Evolutionary conservation across 495 filamentous ascomycete genomes (phyloP), one percentile per base, ranked within the genome.

Genomic region (Usnea hakonensis): DNA sequence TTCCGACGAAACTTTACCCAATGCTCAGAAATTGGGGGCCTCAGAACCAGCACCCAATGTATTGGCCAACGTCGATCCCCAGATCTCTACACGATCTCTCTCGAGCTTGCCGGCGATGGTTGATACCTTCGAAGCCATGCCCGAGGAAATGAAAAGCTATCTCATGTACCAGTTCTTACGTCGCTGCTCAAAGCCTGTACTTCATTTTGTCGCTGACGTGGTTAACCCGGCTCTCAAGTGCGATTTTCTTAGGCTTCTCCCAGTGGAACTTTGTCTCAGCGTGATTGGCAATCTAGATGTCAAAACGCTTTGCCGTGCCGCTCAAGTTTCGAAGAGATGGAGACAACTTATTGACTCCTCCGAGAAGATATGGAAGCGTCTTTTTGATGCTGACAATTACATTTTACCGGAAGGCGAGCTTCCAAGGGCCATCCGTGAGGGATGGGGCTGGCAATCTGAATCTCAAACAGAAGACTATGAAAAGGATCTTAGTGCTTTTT

Each of bases 391-490:
- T 14, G 90, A 96, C 73, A 90, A 89, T 0, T 96, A 88, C 73
- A 70, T 74, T 16, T 77, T 97, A 19, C 87, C 90, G 19, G 82
- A 87, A 3, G 90, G 90, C 16, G 94, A 99, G 70, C 76, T 99
- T 21, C 84, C 93, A 58, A 83, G 85, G 63, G 92, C 94, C 17
- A 88, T 97, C 58, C 82, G 78, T 35, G 88, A 97, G 75, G 94
- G 94, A n/a, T 99, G 94, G 94, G 94, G 92, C n/a, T 99, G 93
- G 90, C 94, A 97, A 71, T 86, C 90, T 72, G 90, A 91, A 3
- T 83, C 84, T 57, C 90, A 86, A 8, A 71, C 79, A 10, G 83
- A 90, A 65, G 88, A 87, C 53, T 90, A 77, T 57, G 94, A 98
- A 70, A 81, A 83, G 61, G 92, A 98, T 72, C 76, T 97, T 21